A percentile compares a stretch with the other conserved stretches of the same genome.
These are phyloP conservation scores for Fusarium xylarioides DNA, from an alignment of 2,329 filamentous ascomycete species.

Conservation along the genomic window DNA sequence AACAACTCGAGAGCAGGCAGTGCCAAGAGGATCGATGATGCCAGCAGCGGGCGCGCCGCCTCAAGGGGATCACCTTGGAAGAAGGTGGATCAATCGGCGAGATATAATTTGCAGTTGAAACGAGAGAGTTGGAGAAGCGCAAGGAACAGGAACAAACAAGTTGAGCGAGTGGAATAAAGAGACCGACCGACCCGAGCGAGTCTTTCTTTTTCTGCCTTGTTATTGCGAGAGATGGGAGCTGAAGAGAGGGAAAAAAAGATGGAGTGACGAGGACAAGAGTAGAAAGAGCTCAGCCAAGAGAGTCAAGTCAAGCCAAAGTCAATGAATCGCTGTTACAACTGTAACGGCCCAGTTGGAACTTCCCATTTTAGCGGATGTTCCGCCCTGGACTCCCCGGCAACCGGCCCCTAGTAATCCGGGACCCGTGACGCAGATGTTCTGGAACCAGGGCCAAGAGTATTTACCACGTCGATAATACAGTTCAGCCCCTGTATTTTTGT, in stretches of 20 bases:
- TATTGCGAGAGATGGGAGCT: constrained; percentile 15
- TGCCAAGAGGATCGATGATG: constrained; percentile 30
- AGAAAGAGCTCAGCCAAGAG: background rate
- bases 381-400: constrained; percentile 35
- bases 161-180: constrained; percentile 25
- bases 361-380: constrained; percentile 35
- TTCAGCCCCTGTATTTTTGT: too few relatives aligned
- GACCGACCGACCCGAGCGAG: constrained; percentile 5
- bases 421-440: constrained; percentile 33
- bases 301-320: background rate
- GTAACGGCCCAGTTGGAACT: constrained; percentile 32
- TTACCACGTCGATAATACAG: background rate
- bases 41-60: constrained; percentile 38
- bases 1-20: constrained; percentile 12
- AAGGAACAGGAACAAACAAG: constrained; percentile 28
- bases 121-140: constrained; percentile 9
- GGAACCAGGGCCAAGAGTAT: background rate
- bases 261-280: constrained; percentile 17
- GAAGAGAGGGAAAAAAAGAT: constrained; percentile 13
- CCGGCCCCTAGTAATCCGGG: constrained; percentile 18
- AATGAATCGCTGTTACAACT: constrained; percentile 38
- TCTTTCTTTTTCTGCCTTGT: background rate
- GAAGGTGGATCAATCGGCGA: constrained; percentile 18
- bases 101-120: constrained; percentile 16
- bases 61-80: constrained; percentile 17